phyloP scores from a whole-genome alignment of 192 early-diverging fungal species.

The Chytriomyces confervae region DNA sequence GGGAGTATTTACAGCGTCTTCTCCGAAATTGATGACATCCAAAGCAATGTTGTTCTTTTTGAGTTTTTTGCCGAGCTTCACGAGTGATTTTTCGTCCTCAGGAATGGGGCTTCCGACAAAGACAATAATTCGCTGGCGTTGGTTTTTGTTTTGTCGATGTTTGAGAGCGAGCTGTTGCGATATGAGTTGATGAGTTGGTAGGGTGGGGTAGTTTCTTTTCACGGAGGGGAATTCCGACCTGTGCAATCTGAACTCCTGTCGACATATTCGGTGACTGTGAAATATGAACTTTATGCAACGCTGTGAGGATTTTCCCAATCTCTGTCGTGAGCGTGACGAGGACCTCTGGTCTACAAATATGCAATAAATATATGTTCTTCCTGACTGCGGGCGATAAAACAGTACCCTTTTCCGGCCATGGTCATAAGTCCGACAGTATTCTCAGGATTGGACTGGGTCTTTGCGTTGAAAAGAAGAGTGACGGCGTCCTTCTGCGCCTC shows the following conservation, averaged over 20 bases:
- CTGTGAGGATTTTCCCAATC: constrained; percentile 87
- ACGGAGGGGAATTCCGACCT: constrained; percentile 57
- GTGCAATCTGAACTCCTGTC: constrained; percentile 94
- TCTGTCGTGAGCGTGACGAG: constrained; percentile 90
- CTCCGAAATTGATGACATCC: constrained; percentile 95
- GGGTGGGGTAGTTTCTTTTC: no score
- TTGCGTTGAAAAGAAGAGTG: constrained; percentile 87
- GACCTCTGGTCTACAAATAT: constrained; percentile 78
- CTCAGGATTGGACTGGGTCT: constrained; percentile 92
- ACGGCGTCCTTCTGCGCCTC: constrained; percentile 95
- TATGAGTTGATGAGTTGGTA: constrained; percentile 8
- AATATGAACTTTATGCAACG: constrained; percentile 79
- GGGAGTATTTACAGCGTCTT: constrained; percentile 82
- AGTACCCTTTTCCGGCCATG: constrained; percentile 86
- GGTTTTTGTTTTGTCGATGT: constrained; percentile 96
- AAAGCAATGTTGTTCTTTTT: constrained; percentile 98
- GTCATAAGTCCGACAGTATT: constrained; percentile 95
- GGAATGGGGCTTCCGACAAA: constrained; percentile 91
- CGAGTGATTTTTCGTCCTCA: constrained; percentile 77
- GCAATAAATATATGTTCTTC: background rate
- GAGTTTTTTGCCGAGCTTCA: constrained; percentile 91
- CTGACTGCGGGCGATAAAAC: background rate
- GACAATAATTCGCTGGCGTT: constrained; percentile 90
- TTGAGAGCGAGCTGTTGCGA: constrained; percentile 80
- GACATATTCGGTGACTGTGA: constrained; percentile 77